phyloP scores from a whole-genome alignment of 768 basidiomycete species.

The Podaxis rugospora region DNA sequence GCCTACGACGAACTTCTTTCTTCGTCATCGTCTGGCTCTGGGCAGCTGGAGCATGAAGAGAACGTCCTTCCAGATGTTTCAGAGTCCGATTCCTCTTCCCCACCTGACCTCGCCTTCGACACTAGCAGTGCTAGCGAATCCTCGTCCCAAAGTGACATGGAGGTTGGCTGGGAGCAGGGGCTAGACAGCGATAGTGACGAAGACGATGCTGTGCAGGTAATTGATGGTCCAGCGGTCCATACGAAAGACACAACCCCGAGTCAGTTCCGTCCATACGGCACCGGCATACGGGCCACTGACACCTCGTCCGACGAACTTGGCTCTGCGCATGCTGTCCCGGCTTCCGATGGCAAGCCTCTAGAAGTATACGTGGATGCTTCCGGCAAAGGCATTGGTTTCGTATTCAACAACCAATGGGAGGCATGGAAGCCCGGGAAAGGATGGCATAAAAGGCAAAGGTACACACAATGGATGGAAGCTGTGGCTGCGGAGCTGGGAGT shows the following conservation, averaged over 20 bases:
- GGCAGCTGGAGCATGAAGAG: neutral
- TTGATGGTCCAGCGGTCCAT: neutral
- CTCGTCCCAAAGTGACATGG: neutral
- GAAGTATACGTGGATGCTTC: neutral
- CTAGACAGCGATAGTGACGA: neutral
- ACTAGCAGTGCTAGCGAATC: neutral
- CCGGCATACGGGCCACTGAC: neutral
- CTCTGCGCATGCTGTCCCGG: neutral
- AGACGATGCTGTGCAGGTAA: neutral
- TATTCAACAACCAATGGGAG: constrained; percentile 28
- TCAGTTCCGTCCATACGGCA: neutral
- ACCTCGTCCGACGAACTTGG: neutral
- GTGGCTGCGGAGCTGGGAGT: constrained; percentile 39
- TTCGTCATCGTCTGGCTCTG: neutral
- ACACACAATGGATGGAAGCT: constrained; percentile 44
- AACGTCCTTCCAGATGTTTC: neutral
- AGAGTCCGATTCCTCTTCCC: neutral
- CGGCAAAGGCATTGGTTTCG: constrained; percentile 13
- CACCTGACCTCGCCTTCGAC: neutral
- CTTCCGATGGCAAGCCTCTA: too few species aligned
- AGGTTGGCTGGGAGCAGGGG: neutral
- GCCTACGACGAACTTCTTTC: constrained; percentile 16
- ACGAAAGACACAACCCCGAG: neutral
- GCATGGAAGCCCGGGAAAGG: constrained; percentile 34
- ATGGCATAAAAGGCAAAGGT: constrained; percentile 23